Evolutionary conservation across 2,329 filamentous ascomycete genomes (phyloP).

Genomic region (Ramularia endophylla): DNA sequence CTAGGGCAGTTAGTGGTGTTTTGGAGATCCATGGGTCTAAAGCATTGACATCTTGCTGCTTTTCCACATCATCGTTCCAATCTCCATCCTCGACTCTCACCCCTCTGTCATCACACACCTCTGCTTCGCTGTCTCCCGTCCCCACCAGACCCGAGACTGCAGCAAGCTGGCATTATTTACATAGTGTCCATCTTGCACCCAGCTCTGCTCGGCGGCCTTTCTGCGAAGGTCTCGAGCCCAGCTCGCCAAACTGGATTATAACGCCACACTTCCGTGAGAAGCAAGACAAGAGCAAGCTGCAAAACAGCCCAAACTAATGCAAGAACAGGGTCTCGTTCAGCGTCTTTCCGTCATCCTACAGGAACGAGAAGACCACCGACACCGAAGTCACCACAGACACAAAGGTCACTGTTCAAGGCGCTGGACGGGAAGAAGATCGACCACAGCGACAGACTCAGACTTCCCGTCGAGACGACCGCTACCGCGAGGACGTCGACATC

Average conservation of each 20-base stretch:
- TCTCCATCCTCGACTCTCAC: too few relatives aligned
- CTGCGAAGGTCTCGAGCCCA: conserved; percentile 63
- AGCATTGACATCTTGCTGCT: too few relatives aligned
- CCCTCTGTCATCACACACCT: neutral
- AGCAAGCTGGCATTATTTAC: conserved; percentile 1
- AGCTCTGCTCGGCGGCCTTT: conserved; percentile 21
- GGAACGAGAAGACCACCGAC: conserved; percentile 59
- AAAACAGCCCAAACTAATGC: neutral
- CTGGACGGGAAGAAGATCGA: conserved; percentile 91
- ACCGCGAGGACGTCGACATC: conserved; percentile 78
- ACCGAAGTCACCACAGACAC: conserved; percentile 78
- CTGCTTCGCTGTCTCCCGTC: conserved; percentile 5
- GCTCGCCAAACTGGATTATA: conserved; percentile 99
- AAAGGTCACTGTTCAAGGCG: conserved; percentile 72
- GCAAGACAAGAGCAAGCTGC: neutral
- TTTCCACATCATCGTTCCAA: neutral
- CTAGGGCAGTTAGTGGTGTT: too few relatives aligned
- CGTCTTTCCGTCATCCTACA: conserved; percentile 99
- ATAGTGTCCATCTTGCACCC: neutral
- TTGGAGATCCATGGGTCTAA: too few relatives aligned
- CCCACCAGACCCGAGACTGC: conserved; percentile 3
- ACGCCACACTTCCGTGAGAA: conserved; percentile 78
- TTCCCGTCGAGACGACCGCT: conserved; percentile 60
- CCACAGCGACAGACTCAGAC: conserved; percentile 65
- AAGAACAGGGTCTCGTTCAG: conserved; percentile 74